Evolutionary conservation across 306 rosid species (phyloP), one percentile per base, ranked within the genome.

Genomic region (Castanospermum australe): DNA sequence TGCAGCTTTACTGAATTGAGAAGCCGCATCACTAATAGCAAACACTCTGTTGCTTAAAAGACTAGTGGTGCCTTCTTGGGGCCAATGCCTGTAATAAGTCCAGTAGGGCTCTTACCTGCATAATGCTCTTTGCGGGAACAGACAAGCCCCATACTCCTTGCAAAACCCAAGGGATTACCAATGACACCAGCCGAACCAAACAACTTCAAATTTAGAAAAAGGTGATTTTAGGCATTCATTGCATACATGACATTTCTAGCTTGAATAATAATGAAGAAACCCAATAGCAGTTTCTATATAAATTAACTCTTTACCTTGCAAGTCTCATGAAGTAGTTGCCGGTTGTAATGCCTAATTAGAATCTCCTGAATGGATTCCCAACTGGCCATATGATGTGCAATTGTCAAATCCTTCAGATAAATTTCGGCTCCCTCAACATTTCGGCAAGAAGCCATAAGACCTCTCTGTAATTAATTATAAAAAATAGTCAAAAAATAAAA

Each of bases 81-180:
- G 73, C 93, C 98, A 97, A 94, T 84, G 82, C 97, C 97, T 64
- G 88, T 88, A 61, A 92, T 82, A 75, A 94, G 87, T 85, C 95
- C 99, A 82, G 92, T 81, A 61, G 99, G 97, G 87, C 97, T 94
- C 99, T 62, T 57, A 92, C 97, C 97, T 86, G 91, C 83, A 90
- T 87, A 75, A 90, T 85, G 85, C 93, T 88, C 86, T 86, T 88
- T 61, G 97, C 91, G 44, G 99, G 99, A 66, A 90, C 97, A 8
- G 97, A 91, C 71, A 94, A 88, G 91, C 73, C 97, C 97, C 83
- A 94, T 71, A 81, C 93, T 92, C 88, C 99, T 84, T 41, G 97
- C 99, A 87, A 94, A 94, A 68, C 97, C 97, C 95, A 94, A 86
- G 73, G 99, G 97, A 87, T 92, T 95, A 75, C 99, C 99, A 83